phyloP scores from a whole-genome alignment of 257 asterid genomes.

The Petunia axillaris region DNA sequence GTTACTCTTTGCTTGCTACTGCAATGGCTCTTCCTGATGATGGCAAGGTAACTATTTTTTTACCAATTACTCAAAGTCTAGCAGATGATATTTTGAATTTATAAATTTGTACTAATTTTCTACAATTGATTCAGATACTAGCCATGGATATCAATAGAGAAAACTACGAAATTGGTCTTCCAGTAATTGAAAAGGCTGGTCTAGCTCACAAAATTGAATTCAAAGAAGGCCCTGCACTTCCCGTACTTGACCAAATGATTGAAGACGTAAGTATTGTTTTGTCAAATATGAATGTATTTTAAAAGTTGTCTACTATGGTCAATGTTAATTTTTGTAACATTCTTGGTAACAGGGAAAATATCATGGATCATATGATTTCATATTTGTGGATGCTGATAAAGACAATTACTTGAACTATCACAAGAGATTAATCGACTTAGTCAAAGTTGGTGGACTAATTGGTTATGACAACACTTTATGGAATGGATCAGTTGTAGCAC shows the following conservation, averaged over 20 bases:
- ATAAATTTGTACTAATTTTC: neutral
- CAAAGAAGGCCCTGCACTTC: constrained; percentile 35
- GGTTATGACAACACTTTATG: constrained; percentile 72
- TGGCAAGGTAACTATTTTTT: constrained; percentile 41
- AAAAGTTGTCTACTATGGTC: neutral
- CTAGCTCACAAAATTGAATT: constrained; percentile 53
- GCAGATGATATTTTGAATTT: neutral
- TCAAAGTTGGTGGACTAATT: constrained; percentile 61
- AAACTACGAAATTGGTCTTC: constrained; percentile 55
- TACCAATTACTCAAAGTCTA: neutral
- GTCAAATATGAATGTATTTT: too few species aligned
- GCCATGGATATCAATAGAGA: constrained; percentile 62
- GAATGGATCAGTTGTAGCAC: constrained; percentile 52
- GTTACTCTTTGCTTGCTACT: constrained; percentile 62
- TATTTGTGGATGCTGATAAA: constrained; percentile 75
- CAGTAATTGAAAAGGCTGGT: constrained; percentile 54
- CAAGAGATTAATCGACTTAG: constrained; percentile 50
- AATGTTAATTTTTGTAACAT: neutral
- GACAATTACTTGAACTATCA: constrained; percentile 64
- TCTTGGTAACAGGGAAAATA: constrained; percentile 46
- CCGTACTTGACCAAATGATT: constrained; percentile 32
- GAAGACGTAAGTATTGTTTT: constrained; percentile 32
- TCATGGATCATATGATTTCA: constrained; percentile 60
- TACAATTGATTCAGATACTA: constrained; percentile 35
- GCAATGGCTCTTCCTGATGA: constrained; percentile 63